Evolutionary conservation across 495 filamentous ascomycete species (phyloP).

Genomic region (Endocarpon pusillum): DNA sequence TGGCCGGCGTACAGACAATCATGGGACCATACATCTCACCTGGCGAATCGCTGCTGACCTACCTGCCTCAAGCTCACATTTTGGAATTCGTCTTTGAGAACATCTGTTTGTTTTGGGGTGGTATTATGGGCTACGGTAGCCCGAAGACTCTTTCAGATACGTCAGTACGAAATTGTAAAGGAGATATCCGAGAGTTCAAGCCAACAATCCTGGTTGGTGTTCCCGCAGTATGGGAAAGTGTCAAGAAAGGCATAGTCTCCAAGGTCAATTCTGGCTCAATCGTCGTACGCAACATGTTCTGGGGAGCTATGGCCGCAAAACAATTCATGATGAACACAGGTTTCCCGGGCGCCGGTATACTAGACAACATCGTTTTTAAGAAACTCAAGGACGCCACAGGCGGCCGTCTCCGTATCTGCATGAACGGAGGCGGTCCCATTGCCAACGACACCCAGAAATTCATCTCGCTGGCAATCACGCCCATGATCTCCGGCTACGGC

Average conservation of each 20-base stretch:
- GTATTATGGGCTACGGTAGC: conserved; percentile 94
- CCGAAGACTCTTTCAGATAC: conserved; percentile 79
- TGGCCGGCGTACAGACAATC: conserved; percentile 75
- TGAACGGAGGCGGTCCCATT: conserved; percentile 78
- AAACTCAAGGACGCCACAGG: conserved; percentile 86
- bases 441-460: conserved; percentile 77
- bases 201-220: conserved; percentile 89
- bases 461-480: conserved; percentile 72
- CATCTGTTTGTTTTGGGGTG: conserved; percentile 80
- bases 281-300: conserved; percentile 72
- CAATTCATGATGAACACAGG: conserved; percentile 56
- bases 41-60: conserved; percentile 76
- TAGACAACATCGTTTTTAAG: conserved; percentile 71
- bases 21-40: conserved; percentile 72
- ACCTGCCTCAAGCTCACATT: conserved; percentile 88
- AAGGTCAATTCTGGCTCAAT: conserved; percentile 65
- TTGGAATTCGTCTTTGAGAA: conserved; percentile 97
- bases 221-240: conserved; percentile 90
- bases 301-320: conserved; percentile 78
- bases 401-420: conserved; percentile 58
- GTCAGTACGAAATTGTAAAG: conserved; percentile 83
- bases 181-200: conserved; percentile 86
- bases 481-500: conserved; percentile 89
- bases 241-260: conserved; percentile 90
- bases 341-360: conserved; percentile 49